These are phyloP conservation scores for Grigorovia transvaalensis DNA, from an alignment of 805 yeast genomes.

Conservation along the genomic window DNA sequence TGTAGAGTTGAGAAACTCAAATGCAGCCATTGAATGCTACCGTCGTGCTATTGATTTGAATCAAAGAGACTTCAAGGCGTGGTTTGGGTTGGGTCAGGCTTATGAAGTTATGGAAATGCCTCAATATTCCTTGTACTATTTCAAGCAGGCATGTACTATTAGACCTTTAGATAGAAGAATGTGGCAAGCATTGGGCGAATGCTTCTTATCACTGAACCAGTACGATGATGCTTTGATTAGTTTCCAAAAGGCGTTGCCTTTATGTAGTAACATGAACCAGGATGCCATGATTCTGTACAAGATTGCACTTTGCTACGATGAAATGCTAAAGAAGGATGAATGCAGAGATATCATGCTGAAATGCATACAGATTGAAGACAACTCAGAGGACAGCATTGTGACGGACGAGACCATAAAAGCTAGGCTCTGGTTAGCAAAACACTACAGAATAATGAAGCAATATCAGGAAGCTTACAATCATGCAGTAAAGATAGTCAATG, in stretches of 20 bases:
- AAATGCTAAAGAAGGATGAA: constrained; percentile 39
- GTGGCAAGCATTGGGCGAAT: constrained; percentile 93
- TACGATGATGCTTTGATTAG: constrained; percentile 66
- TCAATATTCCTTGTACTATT: constrained; percentile 81
- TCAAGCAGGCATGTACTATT: constrained; percentile 79
- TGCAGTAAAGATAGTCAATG: constrained; percentile 60
- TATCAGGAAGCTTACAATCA: constrained; percentile 62
- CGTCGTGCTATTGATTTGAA: constrained; percentile 87
- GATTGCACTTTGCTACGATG: constrained; percentile 58
- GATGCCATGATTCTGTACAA: constrained; percentile 47
- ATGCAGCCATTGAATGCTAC: constrained; percentile 94
- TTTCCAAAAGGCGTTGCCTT: constrained; percentile 62
- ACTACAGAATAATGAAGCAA: constrained; percentile 45
- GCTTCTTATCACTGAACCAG: constrained; percentile 72
- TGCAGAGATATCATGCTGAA: constrained; percentile 52
- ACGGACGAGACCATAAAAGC: constrained; percentile 73
- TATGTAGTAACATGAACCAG: constrained; percentile 41
- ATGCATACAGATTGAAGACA: constrained; percentile 51
- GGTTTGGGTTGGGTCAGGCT: constrained; percentile 98
- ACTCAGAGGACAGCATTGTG: constrained; percentile 45
- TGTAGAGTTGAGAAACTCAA: constrained; percentile 89
- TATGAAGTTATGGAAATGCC: constrained; percentile 96
- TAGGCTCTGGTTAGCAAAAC: constrained; percentile 73
- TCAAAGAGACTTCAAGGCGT: constrained; percentile 83
- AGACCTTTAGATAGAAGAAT: constrained; percentile 85